These are phyloP conservation scores for Cladosporium colombiae DNA, from an alignment of 2,329 filamentous ascomycete species.

Conservation along the genomic window DNA sequence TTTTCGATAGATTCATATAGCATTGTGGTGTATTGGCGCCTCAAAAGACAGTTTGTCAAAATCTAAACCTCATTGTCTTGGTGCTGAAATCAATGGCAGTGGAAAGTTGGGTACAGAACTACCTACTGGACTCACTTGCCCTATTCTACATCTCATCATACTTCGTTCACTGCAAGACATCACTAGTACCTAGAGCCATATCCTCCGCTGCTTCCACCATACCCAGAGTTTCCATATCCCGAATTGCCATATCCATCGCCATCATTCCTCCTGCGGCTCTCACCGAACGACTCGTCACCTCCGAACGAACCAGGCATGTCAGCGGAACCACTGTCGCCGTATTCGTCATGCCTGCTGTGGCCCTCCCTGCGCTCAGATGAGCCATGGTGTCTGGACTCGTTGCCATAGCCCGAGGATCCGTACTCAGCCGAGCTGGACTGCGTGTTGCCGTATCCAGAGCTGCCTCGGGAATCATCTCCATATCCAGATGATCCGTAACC, in stretches of 20 bases:
- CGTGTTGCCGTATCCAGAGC: slow-evolving; percentile 17
- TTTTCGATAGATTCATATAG: not conserved
- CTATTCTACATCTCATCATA: not conserved
- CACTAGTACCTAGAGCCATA: slow-evolving; percentile 17
- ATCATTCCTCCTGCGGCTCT: slow-evolving; percentile 10
- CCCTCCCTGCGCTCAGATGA: slow-evolving; percentile 19
- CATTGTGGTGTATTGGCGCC: not conserved
- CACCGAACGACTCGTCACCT: slow-evolving; percentile 21
- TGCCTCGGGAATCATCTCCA: slow-evolving; percentile 16
- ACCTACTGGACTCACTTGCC: not conserved
- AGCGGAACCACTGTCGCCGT: slow-evolving; percentile 23
- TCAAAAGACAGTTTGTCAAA: not conserved
- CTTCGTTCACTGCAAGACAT: not conserved
- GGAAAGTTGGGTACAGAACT: not conserved
- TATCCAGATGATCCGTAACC: not conserved
- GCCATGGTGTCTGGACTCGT: not conserved
- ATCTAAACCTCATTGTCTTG: not conserved
- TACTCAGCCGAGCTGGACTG: not conserved
- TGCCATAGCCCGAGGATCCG: slow-evolving; percentile 4
- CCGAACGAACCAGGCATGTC: slow-evolving; percentile 27
- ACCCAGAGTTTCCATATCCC: slow-evolving; percentile 19
- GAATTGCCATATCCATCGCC: slow-evolving; percentile 21
- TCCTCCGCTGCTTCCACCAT: slow-evolving; percentile 20
- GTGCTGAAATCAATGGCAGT: not conserved
- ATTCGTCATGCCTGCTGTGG: slow-evolving; percentile 23